These are phyloP conservation scores for Blastomyces gilchristii DNA, from an alignment of 2,329 filamentous ascomycete species.

Conservation along the genomic window DNA sequence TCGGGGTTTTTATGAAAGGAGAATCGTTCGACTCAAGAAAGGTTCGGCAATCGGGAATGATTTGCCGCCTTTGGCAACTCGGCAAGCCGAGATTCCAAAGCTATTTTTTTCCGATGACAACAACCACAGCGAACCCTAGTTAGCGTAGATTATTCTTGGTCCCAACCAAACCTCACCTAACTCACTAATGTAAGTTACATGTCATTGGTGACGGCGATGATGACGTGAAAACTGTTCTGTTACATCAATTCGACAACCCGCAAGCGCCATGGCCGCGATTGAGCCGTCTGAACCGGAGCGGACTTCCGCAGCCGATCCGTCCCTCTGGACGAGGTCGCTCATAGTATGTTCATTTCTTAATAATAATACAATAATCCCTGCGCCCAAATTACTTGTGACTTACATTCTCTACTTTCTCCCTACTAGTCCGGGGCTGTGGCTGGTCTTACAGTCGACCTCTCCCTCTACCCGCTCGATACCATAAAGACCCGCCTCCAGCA, in stretches of 20 bases:
- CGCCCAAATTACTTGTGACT: neutral
- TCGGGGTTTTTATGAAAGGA: neutral
- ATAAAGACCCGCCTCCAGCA: conserved; percentile 90
- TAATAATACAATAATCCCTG: neutral
- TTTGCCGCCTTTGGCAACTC: neutral
- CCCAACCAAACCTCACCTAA: neutral
- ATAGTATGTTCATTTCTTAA: conserved; percentile 21
- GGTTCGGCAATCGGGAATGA: neutral
- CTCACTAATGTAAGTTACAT: neutral
- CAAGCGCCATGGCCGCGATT: conserved; percentile 17
- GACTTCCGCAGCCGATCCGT: conserved; percentile 28
- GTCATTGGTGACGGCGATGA: neutral
- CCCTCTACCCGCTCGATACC: conserved; percentile 95
- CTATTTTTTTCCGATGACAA: neutral
- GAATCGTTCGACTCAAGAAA: neutral
- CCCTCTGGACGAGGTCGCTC: conserved; percentile 36
- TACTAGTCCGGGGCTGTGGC: conserved; percentile 75
- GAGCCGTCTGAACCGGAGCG: conserved; percentile 21
- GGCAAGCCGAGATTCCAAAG: conserved; percentile 2
- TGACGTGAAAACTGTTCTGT: neutral
- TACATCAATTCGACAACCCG: neutral
- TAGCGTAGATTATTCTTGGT: neutral
- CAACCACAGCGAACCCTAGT: neutral
- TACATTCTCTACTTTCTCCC: neutral
- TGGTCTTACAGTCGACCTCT: conserved; percentile 91